These are phyloP conservation scores for Solanum gracilifrons DNA, from an alignment of 257 asterid species.

Conservation along the genomic window DNA sequence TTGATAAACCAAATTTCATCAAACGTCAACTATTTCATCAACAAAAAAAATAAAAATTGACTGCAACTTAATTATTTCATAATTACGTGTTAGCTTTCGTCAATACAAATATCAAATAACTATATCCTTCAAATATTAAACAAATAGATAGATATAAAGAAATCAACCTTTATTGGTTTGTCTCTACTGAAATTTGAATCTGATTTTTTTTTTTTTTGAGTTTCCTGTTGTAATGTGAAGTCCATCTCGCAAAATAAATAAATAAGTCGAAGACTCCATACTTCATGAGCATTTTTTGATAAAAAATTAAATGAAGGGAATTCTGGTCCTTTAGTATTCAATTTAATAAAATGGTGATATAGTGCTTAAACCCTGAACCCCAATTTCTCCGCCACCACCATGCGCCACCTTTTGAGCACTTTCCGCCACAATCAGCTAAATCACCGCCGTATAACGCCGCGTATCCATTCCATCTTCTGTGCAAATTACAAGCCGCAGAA, in stretches of 20 bases:
- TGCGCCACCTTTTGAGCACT: conserved; percentile 58
- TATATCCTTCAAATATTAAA: background rate
- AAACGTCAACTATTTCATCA: background rate
- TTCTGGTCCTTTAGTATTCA: background rate
- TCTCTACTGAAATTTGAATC: background rate
- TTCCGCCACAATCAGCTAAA: conserved; percentile 30
- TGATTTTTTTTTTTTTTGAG: background rate
- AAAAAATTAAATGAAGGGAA: background rate
- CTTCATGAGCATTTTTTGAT: background rate
- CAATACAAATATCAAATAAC: background rate
- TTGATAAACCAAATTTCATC: background rate
- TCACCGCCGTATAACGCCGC: conserved; percentile 3
- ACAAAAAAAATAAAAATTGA: background rate
- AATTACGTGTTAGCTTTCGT: background rate
- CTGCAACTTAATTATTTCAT: background rate
- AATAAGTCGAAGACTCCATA: background rate
- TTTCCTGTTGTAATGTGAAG: too few relatives aligned
- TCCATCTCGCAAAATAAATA: too few relatives aligned
- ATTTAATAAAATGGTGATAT: background rate
- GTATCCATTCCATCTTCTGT: conserved; percentile 8
- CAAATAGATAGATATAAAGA: background rate
- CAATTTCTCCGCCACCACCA: conserved; percentile 16
- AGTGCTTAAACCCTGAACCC: conserved; percentile 1
- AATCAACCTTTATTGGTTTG: background rate
- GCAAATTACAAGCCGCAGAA: conserved; percentile 70